These are phyloP conservation scores for Physaria fendleri DNA, from an alignment of 345 rosid genomes.

Conservation along the genomic window DNA sequence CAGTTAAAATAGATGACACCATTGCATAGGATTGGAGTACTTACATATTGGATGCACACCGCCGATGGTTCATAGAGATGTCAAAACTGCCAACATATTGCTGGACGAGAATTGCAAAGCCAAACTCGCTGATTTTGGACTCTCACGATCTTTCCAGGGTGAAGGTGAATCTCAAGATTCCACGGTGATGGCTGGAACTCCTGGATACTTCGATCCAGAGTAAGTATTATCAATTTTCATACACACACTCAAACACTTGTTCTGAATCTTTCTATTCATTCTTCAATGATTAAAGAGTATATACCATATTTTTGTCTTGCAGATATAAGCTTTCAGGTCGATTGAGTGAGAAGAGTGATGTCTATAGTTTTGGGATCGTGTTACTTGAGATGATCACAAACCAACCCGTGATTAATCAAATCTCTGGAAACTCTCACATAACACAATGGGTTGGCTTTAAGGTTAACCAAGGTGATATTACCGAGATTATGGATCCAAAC, in stretches of 20 bases:
- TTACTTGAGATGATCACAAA: no score
- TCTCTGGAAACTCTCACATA: neutral
- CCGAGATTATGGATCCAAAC: slow-evolving; percentile 24
- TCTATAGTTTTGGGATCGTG: slow-evolving; percentile 6
- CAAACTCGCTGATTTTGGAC: slow-evolving; percentile 47
- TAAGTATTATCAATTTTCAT: neutral
- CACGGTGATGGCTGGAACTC: no score
- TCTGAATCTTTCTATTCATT: neutral
- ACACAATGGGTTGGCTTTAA: slow-evolving; percentile 16
- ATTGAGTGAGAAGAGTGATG: slow-evolving; percentile 2
- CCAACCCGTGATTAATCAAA: slow-evolving; percentile 12
- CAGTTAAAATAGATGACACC: neutral
- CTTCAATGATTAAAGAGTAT: neutral
- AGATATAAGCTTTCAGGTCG: neutral
- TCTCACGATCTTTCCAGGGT: slow-evolving; percentile 25
- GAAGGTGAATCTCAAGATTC: neutral
- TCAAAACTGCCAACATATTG: no score
- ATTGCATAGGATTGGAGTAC: neutral
- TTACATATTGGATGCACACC: no score
- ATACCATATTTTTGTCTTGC: neutral
- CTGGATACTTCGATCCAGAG: slow-evolving; percentile 3
- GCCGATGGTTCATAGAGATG: no score
- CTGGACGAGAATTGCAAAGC: slow-evolving; percentile 42
- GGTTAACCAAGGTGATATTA: slow-evolving; percentile 16
- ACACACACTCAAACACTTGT: neutral